Percentiles rank a stretch among this genome's conserved stretches.
phyloP scores from a whole-genome alignment of 805 yeast species.

The Candida silvatica region DNA sequence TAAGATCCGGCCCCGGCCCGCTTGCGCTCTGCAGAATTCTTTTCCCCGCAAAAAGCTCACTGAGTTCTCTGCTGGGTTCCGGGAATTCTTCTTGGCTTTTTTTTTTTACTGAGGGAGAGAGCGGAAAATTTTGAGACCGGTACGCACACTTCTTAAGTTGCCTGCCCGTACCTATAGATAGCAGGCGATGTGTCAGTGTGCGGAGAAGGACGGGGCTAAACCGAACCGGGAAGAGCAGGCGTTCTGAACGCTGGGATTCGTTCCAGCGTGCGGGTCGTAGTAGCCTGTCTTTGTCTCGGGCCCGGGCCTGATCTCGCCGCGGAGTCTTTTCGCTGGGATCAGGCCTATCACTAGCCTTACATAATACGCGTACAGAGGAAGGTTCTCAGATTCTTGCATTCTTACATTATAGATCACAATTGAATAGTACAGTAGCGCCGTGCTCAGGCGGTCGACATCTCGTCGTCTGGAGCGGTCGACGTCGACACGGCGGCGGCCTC shows the following conservation, averaged over 20 bases:
- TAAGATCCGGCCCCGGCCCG: too few species aligned
- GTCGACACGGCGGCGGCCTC: too few species aligned
- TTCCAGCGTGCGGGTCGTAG: background rate
- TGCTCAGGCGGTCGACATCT: too few species aligned
- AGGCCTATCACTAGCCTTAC: background rate
- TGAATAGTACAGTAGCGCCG: too few species aligned
- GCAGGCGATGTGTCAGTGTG: constrained; percentile 24
- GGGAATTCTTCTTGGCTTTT: background rate
- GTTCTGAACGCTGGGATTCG: background rate
- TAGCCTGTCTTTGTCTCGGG: background rate
- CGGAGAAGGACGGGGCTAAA: constrained; percentile 19
- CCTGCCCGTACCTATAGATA: constrained; percentile 12
- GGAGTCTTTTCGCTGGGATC: background rate
- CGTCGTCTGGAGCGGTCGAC: too few species aligned
- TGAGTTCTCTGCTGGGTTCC: too few species aligned
- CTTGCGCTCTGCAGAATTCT: too few species aligned
- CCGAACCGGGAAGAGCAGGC: too few species aligned
- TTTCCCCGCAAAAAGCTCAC: too few species aligned
- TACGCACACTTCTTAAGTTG: constrained; percentile 19
- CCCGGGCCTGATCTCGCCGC: background rate
- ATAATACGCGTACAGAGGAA: background rate
- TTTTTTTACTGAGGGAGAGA: background rate
- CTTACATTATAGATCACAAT: too few species aligned
- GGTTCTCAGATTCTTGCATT: too few species aligned
- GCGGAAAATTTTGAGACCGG: background rate